Percentiles rank a stretch among this genome's conserved stretches.
Conservation (phyloP, 1,284 basidiomycete species). For the Cerrena zonata region DNA sequence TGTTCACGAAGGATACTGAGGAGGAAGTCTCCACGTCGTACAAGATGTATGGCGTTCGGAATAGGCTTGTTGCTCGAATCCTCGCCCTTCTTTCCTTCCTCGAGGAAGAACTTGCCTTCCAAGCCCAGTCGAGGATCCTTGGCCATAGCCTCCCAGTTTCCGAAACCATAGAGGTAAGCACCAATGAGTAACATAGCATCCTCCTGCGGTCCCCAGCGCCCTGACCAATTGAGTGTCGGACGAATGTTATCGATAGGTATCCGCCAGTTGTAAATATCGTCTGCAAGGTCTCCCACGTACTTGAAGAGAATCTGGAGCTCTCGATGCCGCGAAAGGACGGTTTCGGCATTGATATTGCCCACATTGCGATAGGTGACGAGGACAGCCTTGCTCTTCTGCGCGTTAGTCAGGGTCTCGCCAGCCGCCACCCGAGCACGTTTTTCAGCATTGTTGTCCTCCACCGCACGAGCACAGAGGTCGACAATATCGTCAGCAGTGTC, state of each 20-base stretch:
- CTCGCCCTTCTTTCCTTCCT: constrained; percentile 90
- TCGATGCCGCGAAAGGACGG: constrained; percentile 83
- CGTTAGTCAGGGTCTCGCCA: constrained; percentile 80
- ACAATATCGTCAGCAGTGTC: constrained; percentile 92
- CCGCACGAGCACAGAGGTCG: constrained; percentile 76
- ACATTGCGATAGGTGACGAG: constrained; percentile 87
- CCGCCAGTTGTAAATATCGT: constrained; percentile 76
- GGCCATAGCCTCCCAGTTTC: constrained; percentile 93
- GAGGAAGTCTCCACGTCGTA: constrained; percentile 93
- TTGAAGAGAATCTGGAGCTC: constrained; percentile 88
- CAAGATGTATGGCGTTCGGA: constrained; percentile 94
- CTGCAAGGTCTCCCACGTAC: constrained; percentile 62
- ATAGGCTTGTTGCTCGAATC: constrained; percentile 76
- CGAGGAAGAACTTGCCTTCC: constrained; percentile 92
- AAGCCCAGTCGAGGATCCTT: constrained; percentile 82
- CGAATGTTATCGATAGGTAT: constrained; percentile 91
- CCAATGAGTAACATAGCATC: constrained; percentile 94
- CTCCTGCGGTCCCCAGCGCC: constrained; percentile 88
- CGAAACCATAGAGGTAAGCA: constrained; percentile 90
- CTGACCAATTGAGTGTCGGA: constrained; percentile 92
- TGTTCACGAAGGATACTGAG: constrained; percentile 85
- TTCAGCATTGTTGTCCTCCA: constrained; percentile 79
- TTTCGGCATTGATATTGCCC: constrained; percentile 95
- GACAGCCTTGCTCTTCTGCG: constrained; percentile 92
- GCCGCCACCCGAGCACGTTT: constrained; percentile 72